Conservation (phyloP, 1,139 yeast species). For the Pichia sp. region DNA sequence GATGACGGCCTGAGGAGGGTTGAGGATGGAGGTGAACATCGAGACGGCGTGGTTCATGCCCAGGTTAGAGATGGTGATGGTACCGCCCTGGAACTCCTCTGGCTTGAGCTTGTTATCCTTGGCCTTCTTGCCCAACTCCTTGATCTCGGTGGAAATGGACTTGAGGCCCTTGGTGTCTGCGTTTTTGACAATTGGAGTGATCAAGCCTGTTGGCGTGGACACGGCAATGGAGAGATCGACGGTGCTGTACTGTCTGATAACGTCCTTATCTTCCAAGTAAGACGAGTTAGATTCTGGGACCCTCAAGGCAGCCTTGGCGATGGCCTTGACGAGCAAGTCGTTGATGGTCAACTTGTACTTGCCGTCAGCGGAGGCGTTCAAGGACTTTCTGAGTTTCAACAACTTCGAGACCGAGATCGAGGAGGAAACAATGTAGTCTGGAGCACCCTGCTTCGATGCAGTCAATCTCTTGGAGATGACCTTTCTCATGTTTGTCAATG, state of each 20-base stretch:
- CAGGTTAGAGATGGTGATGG: conserved; percentile 95
- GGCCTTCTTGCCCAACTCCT: conserved; percentile 95
- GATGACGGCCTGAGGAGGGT: conserved; percentile 96
- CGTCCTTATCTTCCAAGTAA: conserved; percentile 86
- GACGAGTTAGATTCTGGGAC: conserved; percentile 94
- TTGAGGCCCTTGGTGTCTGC: conserved; percentile 86
- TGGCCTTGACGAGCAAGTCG: conserved; percentile 90
- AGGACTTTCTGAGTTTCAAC: conserved; percentile 84
- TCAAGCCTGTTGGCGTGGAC: conserved; percentile 94
- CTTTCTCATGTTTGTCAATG: conserved; percentile 88
- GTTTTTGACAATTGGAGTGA: conserved; percentile 90
- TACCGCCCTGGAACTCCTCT: conserved; percentile 98
- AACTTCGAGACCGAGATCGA: conserved; percentile 82
- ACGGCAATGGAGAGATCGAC: conserved; percentile 99
- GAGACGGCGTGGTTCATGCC: conserved; percentile 97
- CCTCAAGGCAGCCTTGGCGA: conserved; percentile 82
- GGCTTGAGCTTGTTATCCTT: conserved; percentile 89
- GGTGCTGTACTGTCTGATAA: conserved; percentile 84
- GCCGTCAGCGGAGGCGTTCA: conserved; percentile 82
- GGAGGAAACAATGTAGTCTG: conserved; percentile 89
- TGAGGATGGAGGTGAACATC: conserved; percentile 90
- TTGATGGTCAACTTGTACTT: conserved; percentile 89
- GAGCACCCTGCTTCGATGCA: conserved; percentile 80
- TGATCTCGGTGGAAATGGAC: conserved; percentile 74
- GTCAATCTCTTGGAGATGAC: conserved; percentile 86